phyloP scores from a whole-genome alignment of 2,329 filamentous ascomycete species.

The Fusarium circinatum region DNA sequence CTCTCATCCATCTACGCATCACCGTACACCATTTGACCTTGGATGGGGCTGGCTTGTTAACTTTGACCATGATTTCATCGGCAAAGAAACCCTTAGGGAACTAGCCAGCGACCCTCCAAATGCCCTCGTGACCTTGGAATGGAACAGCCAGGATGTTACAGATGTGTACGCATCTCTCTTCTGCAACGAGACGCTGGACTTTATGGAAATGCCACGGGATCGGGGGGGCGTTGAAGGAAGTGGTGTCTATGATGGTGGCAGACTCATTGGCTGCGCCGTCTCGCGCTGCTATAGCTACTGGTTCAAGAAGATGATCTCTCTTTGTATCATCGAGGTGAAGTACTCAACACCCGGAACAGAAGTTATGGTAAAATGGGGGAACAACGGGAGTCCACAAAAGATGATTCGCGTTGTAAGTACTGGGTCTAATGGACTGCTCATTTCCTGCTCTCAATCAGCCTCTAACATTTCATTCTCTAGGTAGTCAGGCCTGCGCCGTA shows the following conservation, averaged over 20 bases:
- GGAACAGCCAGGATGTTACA: neutral
- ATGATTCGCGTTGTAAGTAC: neutral
- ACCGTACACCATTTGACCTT: neutral
- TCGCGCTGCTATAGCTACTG: neutral
- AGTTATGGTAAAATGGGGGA: neutral
- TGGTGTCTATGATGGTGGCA: neutral
- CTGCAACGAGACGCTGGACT: neutral
- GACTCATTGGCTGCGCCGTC: neutral
- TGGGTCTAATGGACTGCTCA: accelerated
- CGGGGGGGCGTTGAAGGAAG: neutral
- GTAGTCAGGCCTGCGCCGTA: neutral
- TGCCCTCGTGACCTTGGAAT: neutral
- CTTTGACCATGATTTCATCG: neutral
- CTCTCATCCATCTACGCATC: neutral
- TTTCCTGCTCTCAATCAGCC: neutral
- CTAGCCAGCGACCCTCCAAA: neutral
- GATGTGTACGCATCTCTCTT: neutral
- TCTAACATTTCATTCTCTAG: neutral
- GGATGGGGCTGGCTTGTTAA: neutral
- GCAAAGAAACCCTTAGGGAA: neutral
- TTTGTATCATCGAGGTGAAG: neutral
- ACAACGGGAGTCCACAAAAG: neutral
- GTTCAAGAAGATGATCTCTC: neutral
- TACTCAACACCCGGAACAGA: neutral
- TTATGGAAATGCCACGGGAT: neutral